Percentiles rank a stretch among this genome's conserved stretches.
Conservation (phyloP, 331 rosid genomes). For the Pyracantha coccinea region DNA sequence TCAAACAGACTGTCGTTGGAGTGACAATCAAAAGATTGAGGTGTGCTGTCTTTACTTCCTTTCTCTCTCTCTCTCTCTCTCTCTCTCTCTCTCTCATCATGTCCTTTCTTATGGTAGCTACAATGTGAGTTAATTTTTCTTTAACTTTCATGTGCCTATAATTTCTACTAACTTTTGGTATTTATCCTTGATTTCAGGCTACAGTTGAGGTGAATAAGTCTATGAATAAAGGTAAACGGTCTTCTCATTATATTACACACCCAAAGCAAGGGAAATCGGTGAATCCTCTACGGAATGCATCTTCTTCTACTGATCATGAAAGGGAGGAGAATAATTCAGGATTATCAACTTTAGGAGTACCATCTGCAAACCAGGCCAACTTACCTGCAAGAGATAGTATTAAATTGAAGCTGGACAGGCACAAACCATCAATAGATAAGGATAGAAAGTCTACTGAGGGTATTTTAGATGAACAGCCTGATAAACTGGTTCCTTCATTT, state of each 20-base stretch:
- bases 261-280: conserved; percentile 40
- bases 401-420: conserved; percentile 49
- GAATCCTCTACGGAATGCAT: conserved; percentile 35
- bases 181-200: conserved; percentile 35
- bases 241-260: conserved; percentile 42
- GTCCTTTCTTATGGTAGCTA: conserved; percentile 1
- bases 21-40: conserved; percentile 47
- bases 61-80: too few species aligned
- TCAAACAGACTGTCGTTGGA: conserved; percentile 32
- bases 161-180: conserved; percentile 7
- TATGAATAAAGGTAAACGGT: conserved; percentile 54
- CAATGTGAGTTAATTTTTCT: neutral
- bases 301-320: conserved; percentile 36
- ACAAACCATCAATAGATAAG: conserved; percentile 40
- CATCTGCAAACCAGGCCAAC: conserved; percentile 35
- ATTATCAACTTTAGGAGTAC: conserved; percentile 33
- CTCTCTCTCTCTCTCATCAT: neutral
- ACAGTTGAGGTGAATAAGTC: conserved; percentile 47
- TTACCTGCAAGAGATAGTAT: conserved; percentile 40
- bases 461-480: conserved; percentile 29
- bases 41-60: conserved; percentile 21
- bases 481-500: conserved; percentile 20
- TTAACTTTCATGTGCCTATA: neutral
- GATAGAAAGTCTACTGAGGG: conserved; percentile 30
- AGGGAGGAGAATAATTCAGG: conserved; percentile 38